Base-by-base conservation (phyloP, 768 basidiomycete genomes). In the Grammothele lineata region DNA sequence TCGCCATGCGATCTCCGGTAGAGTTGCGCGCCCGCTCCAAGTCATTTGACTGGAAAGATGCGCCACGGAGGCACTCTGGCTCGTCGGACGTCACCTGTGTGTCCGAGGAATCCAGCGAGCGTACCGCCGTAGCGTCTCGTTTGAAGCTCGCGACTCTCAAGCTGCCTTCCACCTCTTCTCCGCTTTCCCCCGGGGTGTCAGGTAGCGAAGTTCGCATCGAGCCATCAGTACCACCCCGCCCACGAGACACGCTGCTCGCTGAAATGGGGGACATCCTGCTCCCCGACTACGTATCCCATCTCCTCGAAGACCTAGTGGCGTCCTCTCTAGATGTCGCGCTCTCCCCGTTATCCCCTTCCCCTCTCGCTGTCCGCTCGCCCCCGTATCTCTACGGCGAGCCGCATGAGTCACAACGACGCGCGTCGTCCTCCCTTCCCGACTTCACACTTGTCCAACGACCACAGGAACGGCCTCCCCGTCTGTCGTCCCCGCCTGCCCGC, bases 211-310 rank as follows among this genome's bases (percentile, higher is more conserved):
- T 39, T 2, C 25, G 32, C 37, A 54, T 56, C 32, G 44, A 45
- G 41, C 18, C 25, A 27, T 21, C 21, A 4, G 27, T 22, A 4
- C n/a, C 57, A 11, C 57, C 60, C 9, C 72, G 68, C 34, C 50
- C 71, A 2, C 64, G 58, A 43, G 63, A 63, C 23, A 69, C 73
- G 45, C 67, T 74, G 37, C 60, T 72, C 32, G 62, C 65, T 25
- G 60, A 63, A 46, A 52, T 73, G 18, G 61, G 59, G 1, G 47
- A 54, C 32, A 48, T 57, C 22, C 14, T 64, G 41, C 64, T 76
- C 40, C 74, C 75, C 8, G 69, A 68, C 41, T 76, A 77, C 47
- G 73, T 72, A 5, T 57, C 67, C 43, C 64, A 71, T 51, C 70
- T 77, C 35, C 62, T 76, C 43, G 66, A 70, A 22, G 68, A 62